These are phyloP conservation scores for Phytophthora aleatoria DNA, from an alignment of 352 stramenopile species.

Conservation along the genomic window DNA sequence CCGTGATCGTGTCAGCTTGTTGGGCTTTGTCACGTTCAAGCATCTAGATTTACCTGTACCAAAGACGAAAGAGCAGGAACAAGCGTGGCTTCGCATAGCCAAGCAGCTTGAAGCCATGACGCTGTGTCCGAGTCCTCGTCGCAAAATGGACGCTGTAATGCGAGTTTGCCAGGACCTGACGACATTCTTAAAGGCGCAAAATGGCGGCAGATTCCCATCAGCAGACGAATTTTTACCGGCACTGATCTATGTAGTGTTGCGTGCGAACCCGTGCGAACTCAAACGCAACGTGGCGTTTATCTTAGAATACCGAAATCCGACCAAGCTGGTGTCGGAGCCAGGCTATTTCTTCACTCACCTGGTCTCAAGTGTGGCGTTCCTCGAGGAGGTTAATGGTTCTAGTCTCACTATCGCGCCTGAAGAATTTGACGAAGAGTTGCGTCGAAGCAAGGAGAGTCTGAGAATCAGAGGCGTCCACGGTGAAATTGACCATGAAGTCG, in stretches of 20 bases:
- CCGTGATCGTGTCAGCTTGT: constrained; percentile 59
- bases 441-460: constrained; percentile 37
- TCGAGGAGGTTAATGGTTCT: constrained; percentile 77
- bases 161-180: constrained; percentile 78
- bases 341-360: constrained; percentile 95
- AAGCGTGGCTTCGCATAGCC: constrained; percentile 50
- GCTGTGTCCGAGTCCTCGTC: constrained; percentile 63
- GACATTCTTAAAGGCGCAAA: constrained; percentile 57
- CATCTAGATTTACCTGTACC: constrained; percentile 86
- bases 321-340: constrained; percentile 84
- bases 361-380: constrained; percentile 77
- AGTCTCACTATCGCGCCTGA: constrained; percentile 72
- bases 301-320: constrained; percentile 75
- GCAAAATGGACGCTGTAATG: constrained; percentile 88
- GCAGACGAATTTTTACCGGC: constrained; percentile 92
- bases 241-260: constrained; percentile 91
- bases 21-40: constrained; percentile 82
- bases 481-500: constrained; percentile 31
- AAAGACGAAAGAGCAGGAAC: constrained; percentile 32
- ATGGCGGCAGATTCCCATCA: constrained; percentile 64
- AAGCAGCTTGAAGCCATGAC: constrained; percentile 52
- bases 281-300: constrained; percentile 91
- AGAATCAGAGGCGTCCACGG: constrained; percentile 9
- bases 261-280: constrained; percentile 79
- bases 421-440: constrained; percentile 73